phyloP scores from a whole-genome alignment of 257 asterid genomes.

The Paraleonurus japonicus region DNA sequence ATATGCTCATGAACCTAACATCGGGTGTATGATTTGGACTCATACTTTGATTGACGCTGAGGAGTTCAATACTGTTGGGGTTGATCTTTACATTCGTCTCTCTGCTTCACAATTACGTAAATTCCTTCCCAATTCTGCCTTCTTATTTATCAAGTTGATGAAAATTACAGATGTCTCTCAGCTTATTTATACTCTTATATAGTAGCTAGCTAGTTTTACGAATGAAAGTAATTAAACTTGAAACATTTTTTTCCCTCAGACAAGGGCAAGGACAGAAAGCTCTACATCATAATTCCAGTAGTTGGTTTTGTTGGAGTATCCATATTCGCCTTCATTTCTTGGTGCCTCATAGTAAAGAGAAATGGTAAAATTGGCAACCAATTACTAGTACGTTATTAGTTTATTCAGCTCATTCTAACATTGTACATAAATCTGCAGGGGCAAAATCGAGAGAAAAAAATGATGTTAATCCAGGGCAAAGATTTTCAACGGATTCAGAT shows the following conservation, averaged over 20 bases:
- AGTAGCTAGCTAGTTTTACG: no score
- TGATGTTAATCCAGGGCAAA: slow-evolving; percentile 14
- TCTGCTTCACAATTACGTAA: neutral
- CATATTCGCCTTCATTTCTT: slow-evolving; percentile 20
- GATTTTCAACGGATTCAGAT: slow-evolving; percentile 21
- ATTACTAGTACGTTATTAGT: neutral
- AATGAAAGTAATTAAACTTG: no score
- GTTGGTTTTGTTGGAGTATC: slow-evolving; percentile 28
- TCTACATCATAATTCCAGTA: slow-evolving; percentile 34
- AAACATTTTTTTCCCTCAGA: slow-evolving; percentile 31
- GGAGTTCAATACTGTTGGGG: neutral
- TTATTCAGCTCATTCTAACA: neutral
- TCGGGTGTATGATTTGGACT: slow-evolving; percentile 1
- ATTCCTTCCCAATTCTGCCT: neutral
- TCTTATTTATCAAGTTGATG: no score
- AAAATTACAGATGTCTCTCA: no score
- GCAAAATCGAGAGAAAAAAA: slow-evolving; percentile 2
- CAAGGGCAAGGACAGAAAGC: slow-evolving; percentile 23
- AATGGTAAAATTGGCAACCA: slow-evolving; percentile 27
- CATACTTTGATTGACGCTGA: neutral
- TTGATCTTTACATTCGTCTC: slow-evolving; percentile 1
- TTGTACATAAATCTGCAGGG: neutral
- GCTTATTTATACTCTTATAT: no score
- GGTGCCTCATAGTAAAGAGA: slow-evolving; percentile 35
- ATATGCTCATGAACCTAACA: neutral